Conservation (phyloP, 306 rosid genomes). For the Hylodesmum podocarpum region DNA sequence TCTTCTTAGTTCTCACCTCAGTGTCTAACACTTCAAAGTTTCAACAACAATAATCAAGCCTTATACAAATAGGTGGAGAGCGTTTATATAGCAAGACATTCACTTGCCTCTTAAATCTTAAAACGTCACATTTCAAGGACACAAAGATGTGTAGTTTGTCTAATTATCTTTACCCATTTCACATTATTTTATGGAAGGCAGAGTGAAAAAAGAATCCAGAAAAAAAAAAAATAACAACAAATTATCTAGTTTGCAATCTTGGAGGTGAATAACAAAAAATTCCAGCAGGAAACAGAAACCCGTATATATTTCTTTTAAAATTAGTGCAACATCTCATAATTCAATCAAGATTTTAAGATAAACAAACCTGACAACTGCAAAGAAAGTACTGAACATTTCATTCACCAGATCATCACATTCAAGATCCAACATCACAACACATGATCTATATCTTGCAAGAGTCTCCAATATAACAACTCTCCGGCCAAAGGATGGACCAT, state of each 20-base stretch:
- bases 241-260: not conserved
- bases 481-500: slow-evolving; percentile 93
- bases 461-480: slow-evolving; percentile 98
- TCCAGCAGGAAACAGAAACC: slow-evolving; percentile 25
- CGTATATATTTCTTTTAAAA: not conserved
- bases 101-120: slow-evolving; percentile 15
- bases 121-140: slow-evolving; percentile 25
- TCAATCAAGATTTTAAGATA: slow-evolving; percentile 11
- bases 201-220: not conserved
- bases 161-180: not conserved
- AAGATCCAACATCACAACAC: slow-evolving; percentile 98
- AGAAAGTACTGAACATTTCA: slow-evolving; percentile 88
- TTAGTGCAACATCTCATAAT: not conserved
- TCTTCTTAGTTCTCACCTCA: not conserved
- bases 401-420: slow-evolving; percentile 94
- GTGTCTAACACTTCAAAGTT: slow-evolving; percentile 16
- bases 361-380: slow-evolving; percentile 87
- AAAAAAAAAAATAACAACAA: not conserved
- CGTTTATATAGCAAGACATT: slow-evolving; percentile 1
- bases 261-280: slow-evolving; percentile 12
- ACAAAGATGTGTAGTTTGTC: slow-evolving; percentile 12
- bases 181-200: not conserved
- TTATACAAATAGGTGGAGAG: slow-evolving; percentile 1
- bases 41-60: slow-evolving; percentile 6
- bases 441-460: slow-evolving; percentile 94